phyloP scores from a whole-genome alignment of 2,329 filamentous ascomycete genomes.

The Samsoniella hepiali region DNA sequence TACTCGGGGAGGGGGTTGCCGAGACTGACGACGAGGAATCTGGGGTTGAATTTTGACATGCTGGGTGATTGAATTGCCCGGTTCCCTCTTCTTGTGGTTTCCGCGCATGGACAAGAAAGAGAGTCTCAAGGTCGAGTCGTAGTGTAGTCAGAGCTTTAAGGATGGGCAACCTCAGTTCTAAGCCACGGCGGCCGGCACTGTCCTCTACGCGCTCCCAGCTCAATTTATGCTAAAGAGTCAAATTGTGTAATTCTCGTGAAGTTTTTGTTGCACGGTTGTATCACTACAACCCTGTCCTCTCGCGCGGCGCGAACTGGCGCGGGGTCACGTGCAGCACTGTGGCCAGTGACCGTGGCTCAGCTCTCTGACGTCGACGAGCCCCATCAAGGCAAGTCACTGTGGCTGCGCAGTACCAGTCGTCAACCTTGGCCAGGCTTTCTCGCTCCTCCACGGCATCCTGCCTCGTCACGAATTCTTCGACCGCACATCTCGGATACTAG shows the following conservation, averaged over 20 bases:
- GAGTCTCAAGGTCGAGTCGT: background rate
- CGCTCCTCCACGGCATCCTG: background rate
- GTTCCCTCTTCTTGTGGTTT: background rate
- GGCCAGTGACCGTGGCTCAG: conserved; percentile 8
- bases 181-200: background rate
- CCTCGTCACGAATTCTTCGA: background rate
- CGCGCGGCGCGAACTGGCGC: conserved; percentile 17
- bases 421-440: conserved; percentile 14
- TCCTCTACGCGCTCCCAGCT: background rate
- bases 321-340: conserved; percentile 14
- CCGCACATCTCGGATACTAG: background rate
- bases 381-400: conserved; percentile 12
- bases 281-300: background rate
- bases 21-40: conserved; percentile 78
- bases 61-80: conserved; percentile 7
- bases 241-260: no score
- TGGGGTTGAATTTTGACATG: conserved; percentile 37
- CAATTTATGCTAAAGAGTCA: background rate
- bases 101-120: background rate
- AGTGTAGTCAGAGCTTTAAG: background rate
- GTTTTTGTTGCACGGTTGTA: background rate
- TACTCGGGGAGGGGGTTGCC: conserved; percentile 78
- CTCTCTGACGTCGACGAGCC: conserved; percentile 19
- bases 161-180: background rate
- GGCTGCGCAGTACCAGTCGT: conserved; percentile 17